A percentile compares a stretch with the other conserved stretches of the same genome.
phyloP scores from a whole-genome alignment of 148 eudicot genomes.

The Spergularia marina region DNA sequence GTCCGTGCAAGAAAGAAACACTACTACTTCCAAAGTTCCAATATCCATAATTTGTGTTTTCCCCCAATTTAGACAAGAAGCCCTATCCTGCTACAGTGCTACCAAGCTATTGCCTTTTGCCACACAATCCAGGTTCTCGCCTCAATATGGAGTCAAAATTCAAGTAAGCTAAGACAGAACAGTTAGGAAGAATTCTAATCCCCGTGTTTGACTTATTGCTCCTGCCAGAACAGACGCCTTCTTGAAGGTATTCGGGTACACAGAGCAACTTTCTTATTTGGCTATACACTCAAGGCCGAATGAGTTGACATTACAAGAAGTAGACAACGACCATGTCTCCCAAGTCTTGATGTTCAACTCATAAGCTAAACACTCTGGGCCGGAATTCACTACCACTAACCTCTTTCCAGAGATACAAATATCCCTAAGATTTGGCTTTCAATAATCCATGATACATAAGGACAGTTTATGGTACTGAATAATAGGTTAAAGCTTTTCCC shows the following conservation, averaged over 20 bases:
- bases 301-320: neutral
- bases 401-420: too few relatives aligned
- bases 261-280: neutral
- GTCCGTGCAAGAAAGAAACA: too few relatives aligned
- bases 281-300: neutral
- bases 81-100: too few relatives aligned
- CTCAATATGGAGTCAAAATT: neutral
- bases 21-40: too few relatives aligned
- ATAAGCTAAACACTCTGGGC: neutral
- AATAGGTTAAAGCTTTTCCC: neutral
- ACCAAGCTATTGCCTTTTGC: too few relatives aligned
- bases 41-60: too few relatives aligned
- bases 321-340: neutral
- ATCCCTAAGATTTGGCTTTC: too few relatives aligned
- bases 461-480: too few relatives aligned
- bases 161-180: neutral
- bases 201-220: neutral
- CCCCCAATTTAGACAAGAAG: too few relatives aligned
- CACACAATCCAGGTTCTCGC: too few relatives aligned
- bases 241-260: neutral
- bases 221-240: neutral
- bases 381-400: too few relatives aligned
- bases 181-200: neutral
- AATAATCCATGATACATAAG: too few relatives aligned
- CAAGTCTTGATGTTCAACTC: neutral